Base-by-base conservation (phyloP, 768 basidiomycete species). In the Xanthoconium stramineum region DNA sequence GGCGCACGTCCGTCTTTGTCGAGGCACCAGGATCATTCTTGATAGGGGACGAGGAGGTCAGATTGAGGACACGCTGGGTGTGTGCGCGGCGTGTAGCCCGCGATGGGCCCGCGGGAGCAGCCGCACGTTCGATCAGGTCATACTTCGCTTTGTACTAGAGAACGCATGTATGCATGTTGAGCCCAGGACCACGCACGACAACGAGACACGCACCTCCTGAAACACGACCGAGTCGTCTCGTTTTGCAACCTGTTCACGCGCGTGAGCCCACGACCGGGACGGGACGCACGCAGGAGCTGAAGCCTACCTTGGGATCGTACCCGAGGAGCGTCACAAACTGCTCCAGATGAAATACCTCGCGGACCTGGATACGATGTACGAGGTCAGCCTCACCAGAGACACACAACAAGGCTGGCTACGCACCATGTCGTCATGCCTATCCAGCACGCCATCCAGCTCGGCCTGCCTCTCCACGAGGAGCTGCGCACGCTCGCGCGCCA, bases 321-420 rank as follows among this genome's bases (percentile, higher is more conserved):
- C 77, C 78, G 36, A 94, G 72, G 75, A 96, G 78, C 28, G 81
- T 84, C 3, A 84, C 81, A 67, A 89, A 95, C 55, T 86, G 78
- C 60, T 94, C 88, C 72, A 96, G 78, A 66, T 98, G 94, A 71
- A 95, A 98, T 56, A 83, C 77, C 71, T 98, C 92, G 57, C 94
- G 83, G 47, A 96, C 79, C 88, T 93, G 58, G 40, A 20, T 42
- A 14, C 55, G 46, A 28, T 17, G 8, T 13, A 32, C 47, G 39
- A 47, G 37, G 33, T 24, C 33, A 35, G 8, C 33, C 33, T 35
- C 20, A 19, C 29, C 24, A 32, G 29, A 8, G 37, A n/a, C 17
- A 19, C 32, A 17, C 32, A 49, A 44, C 4, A 53, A 17, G 33
- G 14, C 12, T 29, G 40, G 54, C 51, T 38, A 80, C 90, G 64